Evolutionary conservation across 495 filamentous ascomycete genomes (phyloP), one percentile per base, ranked within the genome.

Genomic region (Talaromyces ruber): DNA sequence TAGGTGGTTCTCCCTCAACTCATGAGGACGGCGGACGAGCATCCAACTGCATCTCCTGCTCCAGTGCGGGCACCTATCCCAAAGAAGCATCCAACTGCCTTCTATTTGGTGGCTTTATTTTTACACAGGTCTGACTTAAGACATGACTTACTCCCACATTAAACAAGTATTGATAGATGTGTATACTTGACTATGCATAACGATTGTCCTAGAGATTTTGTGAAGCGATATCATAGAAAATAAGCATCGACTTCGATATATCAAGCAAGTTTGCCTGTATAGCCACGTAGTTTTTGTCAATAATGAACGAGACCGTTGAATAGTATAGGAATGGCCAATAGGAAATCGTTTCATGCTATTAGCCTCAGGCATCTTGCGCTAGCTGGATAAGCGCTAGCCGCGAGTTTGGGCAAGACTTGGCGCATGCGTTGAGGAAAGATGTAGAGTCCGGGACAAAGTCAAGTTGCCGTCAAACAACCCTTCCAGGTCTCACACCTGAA

Each of bases 81-180:
- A 73, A 74, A 79, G 76, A 77, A 79, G 76, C 75, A 79, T 78
- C 75, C 74, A 79, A 79, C 75, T 79, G 76, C 76, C 77, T 74
- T 72, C 76, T 73, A 79, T 4, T 60, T 58, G 55, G 12, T 32
- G 55, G 29, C 32, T 58, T 58, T 18, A 24, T 58, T 8, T 53
- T 53, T 24, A 30, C 18, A 30, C 55, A 30, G 22, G 28, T 28
- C 24, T 47, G 9, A 4, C n/a, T 47, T 47, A 47, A 47, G 43
- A 47, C n/a, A 43, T 47, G 43, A 47, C 43, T 55, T 55, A 14
- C 52, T 16, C 8, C 52, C 24, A 47, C 18, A 4, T 21, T 47
- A 9, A 32, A 32, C 34, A 39, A 21, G 21, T 21, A n/a, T 47
- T 21, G 43, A 47, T 21, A 47, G 43, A 47, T 37, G 43, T 22